Evolutionary conservation across 257 asterid species (phyloP).

Genomic region (Scutellaria galericulata): DNA sequence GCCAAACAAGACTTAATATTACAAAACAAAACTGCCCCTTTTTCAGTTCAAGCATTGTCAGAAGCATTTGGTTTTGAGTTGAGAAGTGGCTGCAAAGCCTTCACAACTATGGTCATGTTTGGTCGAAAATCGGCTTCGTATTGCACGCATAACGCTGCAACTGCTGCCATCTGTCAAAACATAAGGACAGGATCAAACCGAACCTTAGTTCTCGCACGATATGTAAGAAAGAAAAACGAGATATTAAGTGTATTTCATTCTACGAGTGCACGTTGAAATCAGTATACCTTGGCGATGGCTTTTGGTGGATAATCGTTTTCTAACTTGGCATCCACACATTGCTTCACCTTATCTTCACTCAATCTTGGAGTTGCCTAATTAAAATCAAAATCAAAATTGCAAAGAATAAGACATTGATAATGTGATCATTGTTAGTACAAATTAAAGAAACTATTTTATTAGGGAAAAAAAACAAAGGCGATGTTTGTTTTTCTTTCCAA

Average conservation of each 20-base stretch:
- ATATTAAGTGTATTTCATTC: not conserved
- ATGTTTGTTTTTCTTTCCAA: too few relatives aligned
- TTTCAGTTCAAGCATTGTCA: constrained; percentile 40
- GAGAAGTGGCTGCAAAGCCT: constrained; percentile 94
- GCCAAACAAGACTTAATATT: not conserved
- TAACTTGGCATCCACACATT: constrained; percentile 84
- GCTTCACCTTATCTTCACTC: constrained; percentile 95
- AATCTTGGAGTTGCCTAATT: constrained; percentile 85
- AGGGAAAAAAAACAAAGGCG: too few relatives aligned
- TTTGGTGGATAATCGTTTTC: constrained; percentile 77
- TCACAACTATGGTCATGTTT: constrained; percentile 92
- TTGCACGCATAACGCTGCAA: constrained; percentile 95
- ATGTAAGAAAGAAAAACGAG: too few relatives aligned
- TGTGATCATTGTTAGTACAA: too few relatives aligned
- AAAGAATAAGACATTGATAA: too few relatives aligned
- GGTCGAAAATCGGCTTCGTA: constrained; percentile 96
- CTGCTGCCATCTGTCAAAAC: constrained; percentile 79
- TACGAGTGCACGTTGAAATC: too few relatives aligned
- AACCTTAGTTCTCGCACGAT: too few relatives aligned
- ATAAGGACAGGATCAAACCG: not conserved
- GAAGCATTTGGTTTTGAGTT: constrained; percentile 72
- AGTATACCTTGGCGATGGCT: constrained; percentile 79
- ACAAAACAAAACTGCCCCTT: not conserved
- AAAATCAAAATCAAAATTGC: too few relatives aligned
- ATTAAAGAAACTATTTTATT: not conserved